Evolutionary conservation across 768 basidiomycete genomes (phyloP).

Genomic region (Boletus subparvulus): DNA sequence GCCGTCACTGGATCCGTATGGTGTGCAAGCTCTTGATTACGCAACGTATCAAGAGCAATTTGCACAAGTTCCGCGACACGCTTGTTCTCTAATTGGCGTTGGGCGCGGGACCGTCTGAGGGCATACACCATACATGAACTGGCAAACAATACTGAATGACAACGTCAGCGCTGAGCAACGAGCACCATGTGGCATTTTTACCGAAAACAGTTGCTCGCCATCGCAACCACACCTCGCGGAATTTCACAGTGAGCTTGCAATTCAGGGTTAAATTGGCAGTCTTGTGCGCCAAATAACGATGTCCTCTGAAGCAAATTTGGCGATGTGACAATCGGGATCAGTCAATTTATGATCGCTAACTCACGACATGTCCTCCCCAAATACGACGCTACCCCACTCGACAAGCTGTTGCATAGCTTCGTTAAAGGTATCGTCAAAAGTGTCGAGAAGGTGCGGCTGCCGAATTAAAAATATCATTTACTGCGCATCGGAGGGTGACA

Average conservation of each 20-base stretch:
- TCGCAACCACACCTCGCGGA: constrained; percentile 63
- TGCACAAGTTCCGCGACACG: constrained; percentile 75
- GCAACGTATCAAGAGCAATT: constrained; percentile 74
- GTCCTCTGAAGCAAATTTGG: constrained; percentile 48
- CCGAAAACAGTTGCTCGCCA: constrained; percentile 67
- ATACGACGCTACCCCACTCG: constrained; percentile 70
- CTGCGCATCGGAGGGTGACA: constrained; percentile 8
- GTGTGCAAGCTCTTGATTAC: constrained; percentile 79
- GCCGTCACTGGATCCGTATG: constrained; percentile 77
- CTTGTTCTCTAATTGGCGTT: constrained; percentile 55
- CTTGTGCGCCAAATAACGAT: constrained; percentile 73
- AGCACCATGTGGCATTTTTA: constrained; percentile 32
- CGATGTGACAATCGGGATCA: constrained; percentile 24
- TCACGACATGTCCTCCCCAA: constrained; percentile 63
- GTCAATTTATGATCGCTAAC: constrained; percentile 35
- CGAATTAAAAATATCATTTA: constrained; percentile 21
- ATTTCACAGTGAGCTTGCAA: constrained; percentile 65
- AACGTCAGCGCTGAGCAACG: constrained; percentile 17
- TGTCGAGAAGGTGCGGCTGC: constrained; percentile 54
- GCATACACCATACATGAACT: constrained; percentile 14
- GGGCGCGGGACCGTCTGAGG: constrained; percentile 40
- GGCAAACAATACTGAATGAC: constrained; percentile 29
- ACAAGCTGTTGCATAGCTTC: constrained; percentile 77
- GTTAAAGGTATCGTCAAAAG: constrained; percentile 72
- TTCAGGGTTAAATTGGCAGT: constrained; percentile 64